phyloP scores from a whole-genome alignment of 139 green algal species.

The Yamagishiella unicocca region DNA sequence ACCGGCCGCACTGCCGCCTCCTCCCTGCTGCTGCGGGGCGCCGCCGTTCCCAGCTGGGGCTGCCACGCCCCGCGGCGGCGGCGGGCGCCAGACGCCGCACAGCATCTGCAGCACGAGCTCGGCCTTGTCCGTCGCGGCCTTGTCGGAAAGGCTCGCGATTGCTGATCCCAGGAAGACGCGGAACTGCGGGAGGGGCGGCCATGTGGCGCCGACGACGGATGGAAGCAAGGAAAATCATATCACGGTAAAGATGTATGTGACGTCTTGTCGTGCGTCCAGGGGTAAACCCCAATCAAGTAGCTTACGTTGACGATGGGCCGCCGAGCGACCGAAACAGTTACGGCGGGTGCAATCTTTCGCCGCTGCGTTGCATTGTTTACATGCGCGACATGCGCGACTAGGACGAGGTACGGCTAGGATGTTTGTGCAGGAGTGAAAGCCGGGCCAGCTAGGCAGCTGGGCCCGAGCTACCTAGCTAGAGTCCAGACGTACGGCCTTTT shows the following conservation, averaged over 20 bases:
- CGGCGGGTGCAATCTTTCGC: neutral
- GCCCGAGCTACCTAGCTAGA: neutral
- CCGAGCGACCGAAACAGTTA: neutral
- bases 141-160: neutral
- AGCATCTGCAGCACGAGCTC: conserved; percentile 13
- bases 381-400: neutral
- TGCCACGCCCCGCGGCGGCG: neutral
- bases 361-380: neutral
- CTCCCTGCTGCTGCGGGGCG: too few species aligned
- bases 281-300: neutral
- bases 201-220: neutral
- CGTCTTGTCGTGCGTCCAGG: neutral
- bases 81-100: conserved; percentile 7
- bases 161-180: neutral
- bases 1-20: too few species aligned
- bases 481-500: neutral
- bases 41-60: neutral
- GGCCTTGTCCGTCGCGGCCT: neutral
- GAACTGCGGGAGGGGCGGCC: neutral
- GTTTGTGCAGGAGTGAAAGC: neutral
- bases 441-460: neutral
- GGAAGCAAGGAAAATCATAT: too few species aligned
- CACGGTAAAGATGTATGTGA: too few species aligned
- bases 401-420: neutral
- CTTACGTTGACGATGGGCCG: neutral